Evolutionary conservation across 805 yeast species (phyloP).

Genomic region (Pichia nanzhaoensis): DNA sequence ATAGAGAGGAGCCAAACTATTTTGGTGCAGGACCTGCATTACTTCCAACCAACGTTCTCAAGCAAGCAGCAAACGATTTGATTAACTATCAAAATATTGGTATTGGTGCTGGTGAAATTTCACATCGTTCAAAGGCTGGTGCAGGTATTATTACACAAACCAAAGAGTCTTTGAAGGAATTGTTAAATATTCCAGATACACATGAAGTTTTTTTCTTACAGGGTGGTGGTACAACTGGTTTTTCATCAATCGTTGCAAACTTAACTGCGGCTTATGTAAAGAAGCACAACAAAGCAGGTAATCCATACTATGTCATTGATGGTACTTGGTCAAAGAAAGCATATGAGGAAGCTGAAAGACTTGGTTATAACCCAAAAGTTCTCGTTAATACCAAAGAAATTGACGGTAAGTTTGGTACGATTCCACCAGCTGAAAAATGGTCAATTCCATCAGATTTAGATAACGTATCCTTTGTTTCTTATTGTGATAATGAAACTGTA

Average conservation of each 20-base stretch:
- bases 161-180: conserved; percentile 54
- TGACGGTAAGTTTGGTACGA: conserved; percentile 53
- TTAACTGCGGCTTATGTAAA: conserved; percentile 61
- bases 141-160: conserved; percentile 69
- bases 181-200: conserved; percentile 77
- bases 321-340: conserved; percentile 95
- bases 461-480: conserved; percentile 76
- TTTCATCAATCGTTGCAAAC: conserved; percentile 81
- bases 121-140: conserved; percentile 89
- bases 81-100: conserved; percentile 63
- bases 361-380: conserved; percentile 69
- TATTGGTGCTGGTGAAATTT: conserved; percentile 91
- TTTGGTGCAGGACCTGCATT: conserved; percentile 99
- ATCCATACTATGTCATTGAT: conserved; percentile 80
- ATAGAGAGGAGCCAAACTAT: conserved; percentile 68
- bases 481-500: conserved; percentile 97
- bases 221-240: conserved; percentile 98
- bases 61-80: conserved; percentile 82
- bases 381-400: conserved; percentile 57
- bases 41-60: conserved; percentile 75
- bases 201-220: conserved; percentile 93
- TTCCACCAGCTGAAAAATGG: conserved; percentile 68
- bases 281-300: conserved; percentile 67
- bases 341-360: conserved; percentile 75
- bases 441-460: conserved; percentile 45